These are phyloP conservation scores for Candida insectalens DNA, from an alignment of 805 yeast genomes.

Conservation along the genomic window DNA sequence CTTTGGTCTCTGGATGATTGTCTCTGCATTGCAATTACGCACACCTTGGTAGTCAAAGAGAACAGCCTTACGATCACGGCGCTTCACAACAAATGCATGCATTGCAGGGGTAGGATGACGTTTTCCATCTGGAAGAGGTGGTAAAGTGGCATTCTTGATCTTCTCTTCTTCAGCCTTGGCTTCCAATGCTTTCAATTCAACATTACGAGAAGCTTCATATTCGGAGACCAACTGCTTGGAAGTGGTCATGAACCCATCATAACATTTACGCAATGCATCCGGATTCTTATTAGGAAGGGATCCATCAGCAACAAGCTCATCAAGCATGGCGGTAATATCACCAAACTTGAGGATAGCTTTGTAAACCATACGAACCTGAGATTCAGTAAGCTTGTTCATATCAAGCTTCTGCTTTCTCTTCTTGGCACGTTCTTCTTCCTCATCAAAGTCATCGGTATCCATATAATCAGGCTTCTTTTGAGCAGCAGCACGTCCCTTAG, in stretches of 20 bases:
- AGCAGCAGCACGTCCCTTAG: conserved; percentile 69
- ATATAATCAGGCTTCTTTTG: conserved; percentile 37
- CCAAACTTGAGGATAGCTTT: conserved; percentile 77
- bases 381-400: conserved; percentile 58
- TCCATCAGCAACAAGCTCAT: conserved; percentile 82
- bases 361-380: conserved; percentile 80
- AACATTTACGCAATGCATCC: conserved; percentile 64
- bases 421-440: conserved; percentile 21
- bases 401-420: conserved; percentile 28
- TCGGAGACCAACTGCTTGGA: conserved; percentile 53
- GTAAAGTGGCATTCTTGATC: conserved; percentile 24
- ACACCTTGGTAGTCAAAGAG: conserved; percentile 84
- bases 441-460: conserved; percentile 29
- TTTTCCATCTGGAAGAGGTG: conserved; percentile 19
- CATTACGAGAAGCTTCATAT: conserved; percentile 56
- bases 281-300: conserved; percentile 79
- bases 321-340: conserved; percentile 68
- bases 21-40: conserved; percentile 84
- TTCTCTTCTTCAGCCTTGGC: conserved; percentile 48
- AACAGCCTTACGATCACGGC: conserved; percentile 83
- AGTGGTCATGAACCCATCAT: conserved; percentile 55
- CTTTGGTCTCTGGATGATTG: conserved; percentile 71
- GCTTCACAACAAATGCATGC: conserved; percentile 37
- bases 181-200: conserved; percentile 48
- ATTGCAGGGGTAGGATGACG: conserved; percentile 23